These are phyloP conservation scores for Pythium oligandrum DNA, from an alignment of 352 stramenopile genomes.

Conservation along the genomic window DNA sequence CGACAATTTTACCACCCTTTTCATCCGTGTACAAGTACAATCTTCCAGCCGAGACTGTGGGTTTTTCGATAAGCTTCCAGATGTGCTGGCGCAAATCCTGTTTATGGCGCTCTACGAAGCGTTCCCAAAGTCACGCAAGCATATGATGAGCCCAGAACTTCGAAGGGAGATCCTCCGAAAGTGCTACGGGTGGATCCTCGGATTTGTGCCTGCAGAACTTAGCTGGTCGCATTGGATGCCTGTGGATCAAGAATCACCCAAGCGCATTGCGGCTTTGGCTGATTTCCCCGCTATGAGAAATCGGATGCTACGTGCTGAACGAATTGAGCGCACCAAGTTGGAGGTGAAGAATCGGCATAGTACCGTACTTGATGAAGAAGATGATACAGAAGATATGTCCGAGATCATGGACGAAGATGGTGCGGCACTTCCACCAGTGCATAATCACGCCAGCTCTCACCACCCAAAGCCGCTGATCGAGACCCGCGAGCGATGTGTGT, in stretches of 20 bases:
- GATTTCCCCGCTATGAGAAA: slow-evolving; percentile 71
- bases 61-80: slow-evolving; percentile 52
- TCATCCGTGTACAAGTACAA: slow-evolving; percentile 57
- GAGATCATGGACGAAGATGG: slow-evolving; percentile 15
- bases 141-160: slow-evolving; percentile 27
- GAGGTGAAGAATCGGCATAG: slow-evolving; percentile 45
- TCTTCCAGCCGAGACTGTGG: slow-evolving; percentile 35
- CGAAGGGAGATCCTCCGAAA: slow-evolving; percentile 38
- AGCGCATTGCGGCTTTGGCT: slow-evolving; percentile 46
- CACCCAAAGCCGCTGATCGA: slow-evolving; percentile 14
- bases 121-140: slow-evolving; percentile 59
- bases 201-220: slow-evolving; percentile 46
- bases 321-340: slow-evolving; percentile 53
- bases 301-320: slow-evolving; percentile 55
- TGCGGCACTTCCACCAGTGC: background rate
- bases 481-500: slow-evolving; percentile 44
- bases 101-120: slow-evolving; percentile 68
- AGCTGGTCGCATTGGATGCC: slow-evolving; percentile 48
- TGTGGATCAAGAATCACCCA: slow-evolving; percentile 49
- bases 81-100: slow-evolving; percentile 55
- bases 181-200: slow-evolving; percentile 61
- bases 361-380: slow-evolving; percentile 12
- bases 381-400: background rate
- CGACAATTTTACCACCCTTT: slow-evolving; percentile 61
- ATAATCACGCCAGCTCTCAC: no score